Conservation (phyloP, 2,329 filamentous ascomycete species). For the Aureobasidium sp. region DNA sequence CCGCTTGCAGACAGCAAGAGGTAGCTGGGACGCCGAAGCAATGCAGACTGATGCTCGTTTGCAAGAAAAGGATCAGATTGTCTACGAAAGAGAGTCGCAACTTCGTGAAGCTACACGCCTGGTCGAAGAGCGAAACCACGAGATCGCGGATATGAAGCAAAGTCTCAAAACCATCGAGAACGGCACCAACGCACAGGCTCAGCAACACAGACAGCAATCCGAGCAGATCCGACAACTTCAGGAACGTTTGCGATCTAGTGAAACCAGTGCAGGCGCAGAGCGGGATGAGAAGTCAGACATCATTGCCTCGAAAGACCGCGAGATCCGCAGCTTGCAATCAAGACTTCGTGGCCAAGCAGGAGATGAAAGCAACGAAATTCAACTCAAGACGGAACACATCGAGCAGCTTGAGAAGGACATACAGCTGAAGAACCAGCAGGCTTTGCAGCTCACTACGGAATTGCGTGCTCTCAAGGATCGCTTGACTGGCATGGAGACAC, state of each 20-base stretch:
- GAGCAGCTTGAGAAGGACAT: conserved; percentile 32
- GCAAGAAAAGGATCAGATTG: conserved; percentile 31
- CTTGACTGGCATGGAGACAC: conserved; percentile 27
- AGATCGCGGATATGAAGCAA: conserved; percentile 40
- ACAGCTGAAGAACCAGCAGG: conserved; percentile 23
- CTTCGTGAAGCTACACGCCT: conserved; percentile 65
- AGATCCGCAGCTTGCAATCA: conserved; percentile 28
- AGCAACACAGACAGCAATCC: conserved; percentile 43
- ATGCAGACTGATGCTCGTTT: conserved; percentile 29
- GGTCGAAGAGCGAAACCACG: conserved; percentile 66
- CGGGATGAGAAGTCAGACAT: conserved; percentile 33
- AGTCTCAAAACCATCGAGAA: conserved; percentile 22
- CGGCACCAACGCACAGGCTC: conserved; percentile 37
- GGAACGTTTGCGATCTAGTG: conserved; percentile 38
- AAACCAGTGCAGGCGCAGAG: conserved; percentile 31
- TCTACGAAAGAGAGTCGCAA: conserved; percentile 67
- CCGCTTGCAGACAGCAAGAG: conserved; percentile 28
- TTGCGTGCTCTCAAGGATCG: conserved; percentile 25
- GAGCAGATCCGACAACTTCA: conserved; percentile 40
- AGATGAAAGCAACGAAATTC: conserved; percentile 24
- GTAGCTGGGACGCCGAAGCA: conserved; percentile 30
- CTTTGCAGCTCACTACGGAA: conserved; percentile 25
- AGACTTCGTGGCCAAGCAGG: conserved; percentile 24
- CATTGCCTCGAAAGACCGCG: conserved; percentile 32
- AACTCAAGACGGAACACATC: conserved; percentile 24